Percentiles rank a stretch among this genome's conserved stretches.
These are phyloP conservation scores for Epichloe hybrida DNA, from an alignment of 2,329 filamentous ascomycete species.

Conservation along the genomic window DNA sequence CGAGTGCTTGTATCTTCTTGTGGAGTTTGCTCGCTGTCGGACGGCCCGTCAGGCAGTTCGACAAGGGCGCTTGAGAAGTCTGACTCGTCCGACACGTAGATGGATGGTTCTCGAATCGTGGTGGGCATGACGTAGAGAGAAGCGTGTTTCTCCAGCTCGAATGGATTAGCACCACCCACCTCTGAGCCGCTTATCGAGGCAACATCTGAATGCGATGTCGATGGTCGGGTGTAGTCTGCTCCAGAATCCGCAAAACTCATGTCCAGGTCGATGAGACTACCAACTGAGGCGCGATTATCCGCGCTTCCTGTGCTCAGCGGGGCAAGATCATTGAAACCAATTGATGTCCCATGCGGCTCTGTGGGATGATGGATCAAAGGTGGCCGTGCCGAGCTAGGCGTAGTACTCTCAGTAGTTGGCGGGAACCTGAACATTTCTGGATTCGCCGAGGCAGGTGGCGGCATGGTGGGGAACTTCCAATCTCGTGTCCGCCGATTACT, in stretches of 20 bases:
- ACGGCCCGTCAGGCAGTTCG: slow-evolving; percentile 11
- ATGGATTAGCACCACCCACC: slow-evolving; percentile 40
- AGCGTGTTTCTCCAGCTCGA: slow-evolving; percentile 49
- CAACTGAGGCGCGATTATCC: slow-evolving; percentile 28
- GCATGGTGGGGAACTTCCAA: slow-evolving; percentile 45
- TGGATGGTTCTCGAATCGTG: slow-evolving; percentile 38
- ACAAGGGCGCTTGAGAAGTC: slow-evolving; percentile 28
- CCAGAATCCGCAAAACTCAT: slow-evolving; percentile 39
- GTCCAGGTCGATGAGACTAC: slow-evolving; percentile 40
- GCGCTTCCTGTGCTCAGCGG: slow-evolving; percentile 18
- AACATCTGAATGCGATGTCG: slow-evolving; percentile 46
- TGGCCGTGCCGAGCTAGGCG: slow-evolving; percentile 25
- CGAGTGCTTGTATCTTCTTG: slow-evolving; percentile 5
- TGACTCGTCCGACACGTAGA: slow-evolving; percentile 48
- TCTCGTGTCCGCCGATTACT: slow-evolving; percentile 38
- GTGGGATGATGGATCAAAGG: slow-evolving; percentile 36
- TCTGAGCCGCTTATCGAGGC: slow-evolving; percentile 43
- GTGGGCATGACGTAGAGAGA: slow-evolving; percentile 35
- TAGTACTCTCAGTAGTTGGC: slow-evolving; percentile 22
- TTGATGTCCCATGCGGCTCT: slow-evolving; percentile 32
- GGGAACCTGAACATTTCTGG: slow-evolving; percentile 39
- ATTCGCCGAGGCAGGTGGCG: slow-evolving; percentile 36
- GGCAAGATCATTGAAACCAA: slow-evolving; percentile 28
- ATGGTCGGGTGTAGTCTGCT: slow-evolving; percentile 38
- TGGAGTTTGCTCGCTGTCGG: slow-evolving; percentile 7